These are phyloP conservation scores for Infundibulicybe gibba DNA, from an alignment of 768 basidiomycete genomes.

Conservation along the genomic window DNA sequence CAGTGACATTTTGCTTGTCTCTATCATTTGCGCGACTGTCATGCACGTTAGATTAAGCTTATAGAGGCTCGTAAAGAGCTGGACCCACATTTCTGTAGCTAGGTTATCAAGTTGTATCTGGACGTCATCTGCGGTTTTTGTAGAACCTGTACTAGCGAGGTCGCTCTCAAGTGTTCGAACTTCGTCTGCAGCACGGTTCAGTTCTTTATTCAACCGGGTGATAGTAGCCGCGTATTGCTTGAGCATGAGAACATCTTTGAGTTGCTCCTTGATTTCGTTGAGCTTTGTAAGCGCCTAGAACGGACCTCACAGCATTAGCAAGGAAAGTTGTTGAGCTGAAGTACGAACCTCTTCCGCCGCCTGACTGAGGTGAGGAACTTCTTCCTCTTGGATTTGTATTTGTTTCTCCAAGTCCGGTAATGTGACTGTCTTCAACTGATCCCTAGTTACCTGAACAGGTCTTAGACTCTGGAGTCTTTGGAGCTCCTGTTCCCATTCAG, in stretches of 20 bases:
- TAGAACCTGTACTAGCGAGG: slow-evolving; percentile 68
- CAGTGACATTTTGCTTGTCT: slow-evolving; percentile 51
- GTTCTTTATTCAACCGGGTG: slow-evolving; percentile 54
- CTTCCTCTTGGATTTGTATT: slow-evolving; percentile 52
- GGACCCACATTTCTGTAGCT: slow-evolving; percentile 59
- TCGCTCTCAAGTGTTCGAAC: slow-evolving; percentile 62
- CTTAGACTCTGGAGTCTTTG: slow-evolving; percentile 53
- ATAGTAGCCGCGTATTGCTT: slow-evolving; percentile 62
- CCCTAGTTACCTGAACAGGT: slow-evolving; percentile 50
- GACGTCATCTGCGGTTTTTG: slow-evolving; percentile 82
- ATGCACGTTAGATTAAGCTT: neutral
- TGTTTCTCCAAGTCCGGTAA: slow-evolving; percentile 63
- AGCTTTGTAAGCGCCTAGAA: slow-evolving; percentile 50
- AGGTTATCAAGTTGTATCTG: slow-evolving; percentile 71
- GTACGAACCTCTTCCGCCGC: slow-evolving; percentile 58
- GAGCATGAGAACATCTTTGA: slow-evolving; percentile 56
- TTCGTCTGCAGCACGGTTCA: slow-evolving; percentile 58
- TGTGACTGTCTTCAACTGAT: slow-evolving; percentile 56
- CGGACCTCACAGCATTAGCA: slow-evolving; percentile 2
- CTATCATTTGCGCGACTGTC: slow-evolving; percentile 63
- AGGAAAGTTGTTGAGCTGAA: neutral
- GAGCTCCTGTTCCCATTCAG: slow-evolving; percentile 60
- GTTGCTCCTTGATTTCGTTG: slow-evolving; percentile 48
- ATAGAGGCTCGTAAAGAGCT: neutral
- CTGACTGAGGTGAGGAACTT: slow-evolving; percentile 46